A percentile compares a stretch with the other conserved stretches of the same genome.
Evolutionary conservation across 768 basidiomycete species (phyloP).

Genomic region (Hypholoma sublateritium): DNA sequence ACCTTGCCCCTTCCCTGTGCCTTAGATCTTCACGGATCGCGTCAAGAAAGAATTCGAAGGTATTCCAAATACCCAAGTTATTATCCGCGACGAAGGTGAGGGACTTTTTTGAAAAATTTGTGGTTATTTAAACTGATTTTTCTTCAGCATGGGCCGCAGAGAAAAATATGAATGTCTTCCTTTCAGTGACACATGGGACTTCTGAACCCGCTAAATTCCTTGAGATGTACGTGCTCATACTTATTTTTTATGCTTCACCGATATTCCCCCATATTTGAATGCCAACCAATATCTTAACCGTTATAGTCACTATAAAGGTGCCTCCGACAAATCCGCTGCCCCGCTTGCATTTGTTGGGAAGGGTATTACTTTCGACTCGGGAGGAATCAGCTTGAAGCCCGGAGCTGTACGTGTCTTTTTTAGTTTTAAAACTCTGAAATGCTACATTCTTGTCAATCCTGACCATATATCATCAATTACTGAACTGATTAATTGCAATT

Average conservation of each 20-base stretch:
- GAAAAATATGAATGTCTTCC: constrained; percentile 86
- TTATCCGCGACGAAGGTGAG: constrained; percentile 73
- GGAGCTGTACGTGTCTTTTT: constrained; percentile 44
- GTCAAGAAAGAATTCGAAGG: constrained; percentile 65
- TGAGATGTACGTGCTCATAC: constrained; percentile 62
- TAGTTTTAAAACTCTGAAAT: background rate
- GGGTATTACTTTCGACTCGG: constrained; percentile 88
- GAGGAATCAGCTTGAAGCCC: constrained; percentile 88
- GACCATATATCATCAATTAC: no score
- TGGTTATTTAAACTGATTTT: background rate
- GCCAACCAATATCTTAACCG: background rate
- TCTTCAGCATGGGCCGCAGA: constrained; percentile 72
- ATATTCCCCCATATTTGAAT: background rate
- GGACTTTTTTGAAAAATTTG: background rate
- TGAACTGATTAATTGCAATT: background rate
- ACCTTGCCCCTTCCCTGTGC: background rate
- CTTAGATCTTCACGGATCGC: constrained; percentile 68
- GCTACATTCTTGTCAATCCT: background rate
- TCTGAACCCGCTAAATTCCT: constrained; percentile 84
- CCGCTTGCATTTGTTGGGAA: constrained; percentile 84
- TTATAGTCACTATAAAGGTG: constrained; percentile 82
- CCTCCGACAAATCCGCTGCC: constrained; percentile 46
- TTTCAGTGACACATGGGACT: constrained; percentile 83
- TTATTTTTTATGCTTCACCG: background rate
- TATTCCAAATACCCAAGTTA: constrained; percentile 65